Conservation (phyloP, 768 basidiomycete genomes). For the Hypsizygus marmoreus region DNA sequence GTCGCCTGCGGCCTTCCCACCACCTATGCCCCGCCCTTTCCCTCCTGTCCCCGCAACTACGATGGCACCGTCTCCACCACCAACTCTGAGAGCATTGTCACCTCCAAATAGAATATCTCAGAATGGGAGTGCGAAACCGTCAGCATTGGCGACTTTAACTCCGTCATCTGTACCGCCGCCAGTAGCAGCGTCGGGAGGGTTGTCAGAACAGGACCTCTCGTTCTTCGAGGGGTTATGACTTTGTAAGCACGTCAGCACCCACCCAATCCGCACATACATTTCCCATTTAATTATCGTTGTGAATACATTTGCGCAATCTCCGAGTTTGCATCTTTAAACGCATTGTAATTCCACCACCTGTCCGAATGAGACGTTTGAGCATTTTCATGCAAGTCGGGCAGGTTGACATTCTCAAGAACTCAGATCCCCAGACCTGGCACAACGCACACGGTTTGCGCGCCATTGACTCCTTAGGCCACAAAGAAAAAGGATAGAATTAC, state of each 20-base stretch:
- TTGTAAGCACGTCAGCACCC: neutral
- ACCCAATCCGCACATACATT: too few species aligned
- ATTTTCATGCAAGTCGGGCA: too few species aligned
- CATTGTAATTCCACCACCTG: too few species aligned
- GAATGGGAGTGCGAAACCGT: neutral
- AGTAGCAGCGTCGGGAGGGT: conserved; percentile 41
- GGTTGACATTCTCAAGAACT: too few species aligned
- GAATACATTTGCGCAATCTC: too few species aligned
- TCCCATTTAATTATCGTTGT: too few species aligned
- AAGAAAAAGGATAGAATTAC: too few species aligned
- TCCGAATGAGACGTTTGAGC: too few species aligned
- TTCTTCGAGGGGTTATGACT: conserved; percentile 78
- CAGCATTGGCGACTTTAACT: conserved; percentile 6
- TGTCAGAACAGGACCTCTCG: conserved; percentile 83
- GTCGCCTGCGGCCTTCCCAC: conserved; percentile 11
- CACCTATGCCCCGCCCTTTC: conserved; percentile 16
- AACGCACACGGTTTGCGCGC: too few species aligned
- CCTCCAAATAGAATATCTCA: conserved; percentile 7
- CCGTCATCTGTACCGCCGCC: conserved; percentile 23
- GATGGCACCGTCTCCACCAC: conserved; percentile 2
- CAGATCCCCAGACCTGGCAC: too few species aligned
- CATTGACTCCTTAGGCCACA: too few species aligned
- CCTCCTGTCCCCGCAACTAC: conserved; percentile 7
- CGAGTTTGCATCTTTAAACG: too few species aligned
- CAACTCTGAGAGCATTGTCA: conserved; percentile 5